Percentiles rank a stretch among this genome's conserved stretches.
These are phyloP conservation scores for Phaeoacremonium minimum DNA, from an alignment of 2,329 filamentous ascomycete species.

Conservation along the genomic window DNA sequence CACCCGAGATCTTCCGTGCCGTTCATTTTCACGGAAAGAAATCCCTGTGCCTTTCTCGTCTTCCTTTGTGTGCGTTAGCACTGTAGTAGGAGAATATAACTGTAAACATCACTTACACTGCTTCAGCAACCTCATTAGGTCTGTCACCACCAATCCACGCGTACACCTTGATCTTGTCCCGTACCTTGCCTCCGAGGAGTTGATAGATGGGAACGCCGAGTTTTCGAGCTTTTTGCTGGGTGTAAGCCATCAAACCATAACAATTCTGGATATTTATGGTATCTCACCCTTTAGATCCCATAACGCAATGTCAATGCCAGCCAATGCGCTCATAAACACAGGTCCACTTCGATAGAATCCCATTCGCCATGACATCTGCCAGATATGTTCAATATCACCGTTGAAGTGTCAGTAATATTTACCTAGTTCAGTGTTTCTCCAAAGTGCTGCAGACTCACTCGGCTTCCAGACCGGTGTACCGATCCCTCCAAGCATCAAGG, in stretches of 20 bases:
- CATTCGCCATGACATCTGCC: slow-evolving; percentile 59
- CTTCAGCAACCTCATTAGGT: slow-evolving; percentile 53
- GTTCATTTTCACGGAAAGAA: slow-evolving; percentile 63
- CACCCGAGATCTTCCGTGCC: slow-evolving; percentile 63
- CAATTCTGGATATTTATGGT: neutral
- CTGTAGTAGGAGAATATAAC: too few species aligned
- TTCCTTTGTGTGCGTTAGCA: slow-evolving; percentile 32
- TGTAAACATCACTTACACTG: slow-evolving; percentile 42
- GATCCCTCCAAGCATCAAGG: slow-evolving; percentile 52
- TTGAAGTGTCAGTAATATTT: too few species aligned
- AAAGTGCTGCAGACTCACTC: slow-evolving; percentile 40
- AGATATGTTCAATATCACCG: slow-evolving; percentile 64
- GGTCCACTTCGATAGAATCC: slow-evolving; percentile 67
- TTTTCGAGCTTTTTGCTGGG: slow-evolving; percentile 8
- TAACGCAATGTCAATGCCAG: slow-evolving; percentile 65
- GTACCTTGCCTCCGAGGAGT: slow-evolving; percentile 61
- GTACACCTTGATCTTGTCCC: slow-evolving; percentile 60
- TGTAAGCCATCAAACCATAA: neutral
- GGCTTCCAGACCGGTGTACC: slow-evolving; percentile 56
- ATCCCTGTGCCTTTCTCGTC: slow-evolving; percentile 48
- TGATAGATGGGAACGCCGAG: slow-evolving; percentile 57
- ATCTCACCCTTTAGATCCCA: slow-evolving; percentile 58
- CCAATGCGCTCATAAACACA: slow-evolving; percentile 65
- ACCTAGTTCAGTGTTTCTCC: too few species aligned
- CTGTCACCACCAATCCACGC: slow-evolving; percentile 68